phyloP scores from a whole-genome alignment of 352 stramenopile species.

The Plasmopara muralis region DNA sequence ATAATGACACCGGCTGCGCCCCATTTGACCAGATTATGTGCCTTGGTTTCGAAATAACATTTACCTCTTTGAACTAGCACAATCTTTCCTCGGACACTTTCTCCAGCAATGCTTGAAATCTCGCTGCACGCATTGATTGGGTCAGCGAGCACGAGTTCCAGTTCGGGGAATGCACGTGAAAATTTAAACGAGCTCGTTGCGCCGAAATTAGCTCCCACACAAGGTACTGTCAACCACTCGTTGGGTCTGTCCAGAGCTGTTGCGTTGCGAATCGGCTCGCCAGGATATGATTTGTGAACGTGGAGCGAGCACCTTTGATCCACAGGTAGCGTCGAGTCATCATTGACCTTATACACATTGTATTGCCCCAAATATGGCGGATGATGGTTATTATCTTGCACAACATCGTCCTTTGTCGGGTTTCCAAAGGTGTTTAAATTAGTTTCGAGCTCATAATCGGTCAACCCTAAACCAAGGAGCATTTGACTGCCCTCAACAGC shows the following conservation, averaged over 20 bases:
- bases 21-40: conserved; percentile 35
- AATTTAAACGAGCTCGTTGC: conserved; percentile 26
- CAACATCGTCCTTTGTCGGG: conserved; percentile 6
- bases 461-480: conserved; percentile 30
- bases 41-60: conserved; percentile 77
- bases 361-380: conserved; percentile 33
- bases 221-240: conserved; percentile 41
- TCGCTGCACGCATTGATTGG: conserved; percentile 48
- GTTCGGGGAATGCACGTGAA: conserved; percentile 17
- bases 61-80: conserved; percentile 45
- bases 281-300: conserved; percentile 16
- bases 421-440: conserved; percentile 29
- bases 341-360: conserved; percentile 37
- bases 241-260: conserved; percentile 15
- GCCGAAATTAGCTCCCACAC: conserved; percentile 56
- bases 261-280: conserved; percentile 10
- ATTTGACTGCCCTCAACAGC: conserved; percentile 41
- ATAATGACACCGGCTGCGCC: conserved; percentile 54
- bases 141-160: conserved; percentile 40
- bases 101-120: conserved; percentile 21
- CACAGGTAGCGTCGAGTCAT: conserved; percentile 20
- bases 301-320: conserved; percentile 33
- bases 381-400: conserved; percentile 24
- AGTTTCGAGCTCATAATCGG: conserved; percentile 16
- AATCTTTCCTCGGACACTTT: conserved; percentile 36